Base-by-base conservation (phyloP, 768 basidiomycete species). In the Lactarius hengduanensis region DNA sequence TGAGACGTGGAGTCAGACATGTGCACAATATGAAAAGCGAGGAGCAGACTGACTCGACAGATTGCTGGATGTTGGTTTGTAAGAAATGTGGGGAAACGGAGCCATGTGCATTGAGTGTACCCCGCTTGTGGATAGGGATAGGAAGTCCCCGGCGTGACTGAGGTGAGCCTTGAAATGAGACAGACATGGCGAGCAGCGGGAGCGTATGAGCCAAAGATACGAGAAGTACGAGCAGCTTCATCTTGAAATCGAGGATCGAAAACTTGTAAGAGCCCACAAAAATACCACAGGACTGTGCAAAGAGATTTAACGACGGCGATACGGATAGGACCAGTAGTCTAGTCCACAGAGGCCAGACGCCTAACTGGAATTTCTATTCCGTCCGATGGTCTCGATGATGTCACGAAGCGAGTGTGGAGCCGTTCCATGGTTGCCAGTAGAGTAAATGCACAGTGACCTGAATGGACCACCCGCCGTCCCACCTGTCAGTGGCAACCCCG, bases 1-100 rank as follows among this genome's bases (percentile, higher is more conserved):
- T 83, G 32, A 22, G 34, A 30, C 28, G 11, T 9, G 1, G 63
- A 15, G 63, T 62, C 28, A 60, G 36, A 40, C 3, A 43, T 41
- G 40, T n/a, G 20, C 13, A 63, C 6, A 16, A 53, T 26, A 53
- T 15, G 60, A 30, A n/a, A n/a, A 18, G 26, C 28, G 26, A 4
- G 13, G 28, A 62, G 62, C 11, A 22, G 64, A 60, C 36, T 11
- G 28, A 56, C 61, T 2, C 54, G 9, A 60, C n/a, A 16, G 59
- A 32, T n/a, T 57, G 56, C 18, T 18, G 34, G 56, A 57, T 13
- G 18, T 34, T 57, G 18, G 32, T 11, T n/a, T 57, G 56, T 20
- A 57, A 36, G 18, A 57, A 18, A 10, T 34, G 30, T 34, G 56
- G n/a, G 56, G 56, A 34, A 36, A 57, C 32, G n/a, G n/a, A 2